phyloP scores from a whole-genome alignment of 176 grass and related monocot species.

The Raddia distichophylla region DNA sequence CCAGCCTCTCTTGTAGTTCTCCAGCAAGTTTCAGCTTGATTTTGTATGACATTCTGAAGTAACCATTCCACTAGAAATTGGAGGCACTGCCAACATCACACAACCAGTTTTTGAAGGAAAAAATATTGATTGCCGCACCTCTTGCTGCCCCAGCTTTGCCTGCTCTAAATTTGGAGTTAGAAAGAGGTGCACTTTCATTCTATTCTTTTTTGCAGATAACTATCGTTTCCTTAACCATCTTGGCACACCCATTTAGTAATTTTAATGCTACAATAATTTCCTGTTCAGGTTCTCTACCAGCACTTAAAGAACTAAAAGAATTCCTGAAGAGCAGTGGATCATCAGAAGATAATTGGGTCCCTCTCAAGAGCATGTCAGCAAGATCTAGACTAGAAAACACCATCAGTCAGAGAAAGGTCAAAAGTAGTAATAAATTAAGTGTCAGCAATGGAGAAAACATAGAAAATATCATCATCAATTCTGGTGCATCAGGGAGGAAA shows the following conservation, averaged over 20 bases:
- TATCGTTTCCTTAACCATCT: slow-evolving; percentile 38
- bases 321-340: slow-evolving; percentile 43
- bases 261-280: slow-evolving; percentile 26
- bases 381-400: slow-evolving; percentile 52
- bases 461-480: slow-evolving; percentile 36
- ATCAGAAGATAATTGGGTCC: slow-evolving; percentile 59
- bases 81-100: slow-evolving; percentile 54
- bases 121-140: slow-evolving; percentile 53
- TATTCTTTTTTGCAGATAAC: slow-evolving; percentile 20
- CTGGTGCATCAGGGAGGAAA: slow-evolving; percentile 46
- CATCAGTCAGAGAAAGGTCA: slow-evolving; percentile 39
- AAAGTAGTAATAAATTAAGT: slow-evolving; percentile 46
- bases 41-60: slow-evolving; percentile 41
- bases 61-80: slow-evolving; percentile 60
- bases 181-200: slow-evolving; percentile 59
- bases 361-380: slow-evolving; percentile 55
- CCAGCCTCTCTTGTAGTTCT: slow-evolving; percentile 2
- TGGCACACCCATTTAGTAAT: neutral
- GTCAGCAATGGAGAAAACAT: slow-evolving; percentile 31
- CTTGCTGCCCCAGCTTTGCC: slow-evolving; percentile 60
- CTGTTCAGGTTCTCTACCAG: slow-evolving; percentile 69
- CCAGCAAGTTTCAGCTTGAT: slow-evolving; percentile 5
- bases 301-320: slow-evolving; percentile 76
- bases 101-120: slow-evolving; percentile 63
- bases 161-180: slow-evolving; percentile 64